Base-by-base conservation (phyloP, 2,329 filamentous ascomycete genomes). In the Davidsoniella australis region DNA sequence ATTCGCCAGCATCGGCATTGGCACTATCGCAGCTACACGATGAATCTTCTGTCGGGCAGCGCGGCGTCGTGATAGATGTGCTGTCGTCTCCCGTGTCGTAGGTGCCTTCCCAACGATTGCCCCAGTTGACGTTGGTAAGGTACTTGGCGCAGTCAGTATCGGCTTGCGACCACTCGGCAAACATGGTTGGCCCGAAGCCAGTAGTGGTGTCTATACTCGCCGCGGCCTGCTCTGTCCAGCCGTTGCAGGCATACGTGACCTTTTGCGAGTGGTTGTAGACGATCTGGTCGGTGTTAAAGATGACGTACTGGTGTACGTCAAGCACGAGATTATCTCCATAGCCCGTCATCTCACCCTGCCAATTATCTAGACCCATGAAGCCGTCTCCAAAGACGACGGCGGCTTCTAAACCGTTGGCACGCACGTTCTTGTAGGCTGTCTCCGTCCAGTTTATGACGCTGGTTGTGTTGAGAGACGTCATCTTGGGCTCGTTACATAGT, bases 271-370 rank as follows among this genome's bases (percentile, higher is more conserved):
- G 91, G 50, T 80, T 80, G 59, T 82, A 80, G 44, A 77, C 75
- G 59, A 98, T 82, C 63, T 94, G 85, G 56, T 82, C 79, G 38
- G 77, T 76, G 70, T 98, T 95, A 73, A 98, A 98, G 63, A 95
- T 95, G 59, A 94, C 85, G 64, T 98, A 98, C 64, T 96, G 89
- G 66, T 98, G 91, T 37, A 93, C 91, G 64, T 98, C 91, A n/a
- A 98, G 76, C 16, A 94, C 75, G 55, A 96, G 70, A 1, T 39
- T 37, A 55, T 80, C 75, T 43, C 80, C 71, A 59, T 83, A 74
- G 18, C 73, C 71, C 56, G 82, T 75, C 56, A 96, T 74, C 61
- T 83, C 73, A 39, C 85, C 85, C 62, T 94, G 80, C 91, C 91
- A 98, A 59, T 93, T 89, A 56, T 73, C 72, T 4, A 96, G 75